phyloP scores from a whole-genome alignment of 164 flowering plant genomes.

The Protea cynaroides region DNA sequence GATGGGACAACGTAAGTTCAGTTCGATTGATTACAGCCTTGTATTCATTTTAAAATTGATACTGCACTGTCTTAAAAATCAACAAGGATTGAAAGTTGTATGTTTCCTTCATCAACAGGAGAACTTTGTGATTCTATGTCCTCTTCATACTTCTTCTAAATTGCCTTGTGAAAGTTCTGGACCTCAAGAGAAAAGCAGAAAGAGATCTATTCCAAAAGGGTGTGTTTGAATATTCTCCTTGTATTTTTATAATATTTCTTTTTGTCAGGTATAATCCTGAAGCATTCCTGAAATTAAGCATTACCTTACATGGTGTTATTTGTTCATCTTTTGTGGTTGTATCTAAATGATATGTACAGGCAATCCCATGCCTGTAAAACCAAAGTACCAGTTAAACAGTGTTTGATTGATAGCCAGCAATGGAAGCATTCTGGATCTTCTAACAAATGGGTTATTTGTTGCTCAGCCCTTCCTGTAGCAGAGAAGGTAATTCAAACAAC shows the following conservation, averaged over 20 bases:
- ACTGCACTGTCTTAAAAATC: too few species aligned
- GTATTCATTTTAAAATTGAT: too few species aligned
- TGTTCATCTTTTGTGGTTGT: slow-evolving; percentile 1
- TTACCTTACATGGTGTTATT: background rate
- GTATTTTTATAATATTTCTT: background rate
- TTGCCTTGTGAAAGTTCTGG: slow-evolving; percentile 55
- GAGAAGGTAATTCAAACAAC: slow-evolving; percentile 54
- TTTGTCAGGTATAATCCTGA: background rate
- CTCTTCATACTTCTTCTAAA: slow-evolving; percentile 60
- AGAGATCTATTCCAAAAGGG: slow-evolving; percentile 25
- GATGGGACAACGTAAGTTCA: slow-evolving; percentile 84
- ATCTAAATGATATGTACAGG: slow-evolving; percentile 28
- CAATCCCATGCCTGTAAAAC: slow-evolving; percentile 12
- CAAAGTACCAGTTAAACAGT: slow-evolving; percentile 17
- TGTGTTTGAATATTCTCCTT: slow-evolving; percentile 13
- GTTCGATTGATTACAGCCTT: background rate
- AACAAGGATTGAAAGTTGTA: too few species aligned
- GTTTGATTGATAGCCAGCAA: slow-evolving; percentile 3
- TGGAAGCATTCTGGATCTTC: slow-evolving; percentile 33
- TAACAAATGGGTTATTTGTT: slow-evolving; percentile 61
- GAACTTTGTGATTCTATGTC: slow-evolving; percentile 91
- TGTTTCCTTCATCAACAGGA: slow-evolving; percentile 41
- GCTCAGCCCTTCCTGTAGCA: slow-evolving; percentile 60
- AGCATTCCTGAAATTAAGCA: background rate
- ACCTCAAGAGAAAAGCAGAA: slow-evolving; percentile 28